phyloP scores from a whole-genome alignment of 768 basidiomycete species.

The Rhizopogon salebrosus region DNA sequence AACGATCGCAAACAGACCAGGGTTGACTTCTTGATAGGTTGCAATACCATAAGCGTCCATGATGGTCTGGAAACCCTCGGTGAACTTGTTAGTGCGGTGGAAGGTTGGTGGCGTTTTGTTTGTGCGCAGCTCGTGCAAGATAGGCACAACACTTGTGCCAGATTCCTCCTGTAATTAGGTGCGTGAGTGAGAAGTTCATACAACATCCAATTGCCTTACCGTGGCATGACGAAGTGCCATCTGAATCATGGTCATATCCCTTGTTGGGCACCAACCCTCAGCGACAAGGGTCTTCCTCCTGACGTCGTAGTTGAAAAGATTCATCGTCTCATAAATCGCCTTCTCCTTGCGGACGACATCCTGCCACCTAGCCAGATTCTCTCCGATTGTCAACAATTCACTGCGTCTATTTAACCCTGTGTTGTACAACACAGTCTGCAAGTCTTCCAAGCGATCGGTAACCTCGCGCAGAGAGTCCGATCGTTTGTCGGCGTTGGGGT shows the following conservation, averaged over 20 bases:
- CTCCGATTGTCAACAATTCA: constrained; percentile 81
- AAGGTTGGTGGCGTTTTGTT: constrained; percentile 93
- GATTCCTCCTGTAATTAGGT: constrained; percentile 64
- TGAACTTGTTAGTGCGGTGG: constrained; percentile 92
- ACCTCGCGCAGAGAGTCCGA: constrained; percentile 88
- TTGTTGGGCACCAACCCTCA: constrained; percentile 95
- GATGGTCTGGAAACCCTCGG: constrained; percentile 94
- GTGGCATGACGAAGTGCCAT: constrained; percentile 85
- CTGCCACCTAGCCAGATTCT: constrained; percentile 84
- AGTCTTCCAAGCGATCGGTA: constrained; percentile 81
- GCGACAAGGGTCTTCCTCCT: constrained; percentile 92
- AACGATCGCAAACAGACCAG: constrained; percentile 85
- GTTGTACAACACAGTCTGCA: constrained; percentile 84
- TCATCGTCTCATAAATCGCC: constrained; percentile 91
- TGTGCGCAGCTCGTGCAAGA: constrained; percentile 85
- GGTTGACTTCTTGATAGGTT: constrained; percentile 94
- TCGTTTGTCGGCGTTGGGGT: constrained; percentile 90
- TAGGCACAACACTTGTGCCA: constrained; percentile 87
- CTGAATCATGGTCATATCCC: constrained; percentile 86
- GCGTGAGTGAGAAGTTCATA: neutral
- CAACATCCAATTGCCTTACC: constrained; percentile 31
- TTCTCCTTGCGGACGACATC: constrained; percentile 95
- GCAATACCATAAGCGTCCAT: constrained; percentile 98
- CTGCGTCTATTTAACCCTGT: constrained; percentile 78
- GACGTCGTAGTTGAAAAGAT: constrained; percentile 92